Evolutionary conservation across 345 rosid species (phyloP).

Genomic region (Lumnitzera racemosa): DNA sequence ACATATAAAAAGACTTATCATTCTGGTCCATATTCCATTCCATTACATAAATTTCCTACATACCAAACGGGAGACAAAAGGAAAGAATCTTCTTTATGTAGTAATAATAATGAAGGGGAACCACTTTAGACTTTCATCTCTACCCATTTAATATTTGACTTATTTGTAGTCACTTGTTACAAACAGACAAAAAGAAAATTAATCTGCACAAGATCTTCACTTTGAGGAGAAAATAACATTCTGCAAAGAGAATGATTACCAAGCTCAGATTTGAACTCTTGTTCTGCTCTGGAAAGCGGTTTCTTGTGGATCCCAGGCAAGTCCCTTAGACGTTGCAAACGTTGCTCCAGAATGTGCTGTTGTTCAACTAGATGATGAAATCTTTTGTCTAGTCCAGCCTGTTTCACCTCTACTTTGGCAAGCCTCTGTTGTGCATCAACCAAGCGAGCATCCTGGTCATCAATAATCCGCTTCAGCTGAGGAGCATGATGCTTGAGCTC

Average conservation of each 20-base stretch:
- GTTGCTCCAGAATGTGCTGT: slow-evolving; percentile 53
- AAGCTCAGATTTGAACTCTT: slow-evolving; percentile 68
- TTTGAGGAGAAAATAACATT: background rate
- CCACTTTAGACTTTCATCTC: too few species aligned
- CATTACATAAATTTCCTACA: too few species aligned
- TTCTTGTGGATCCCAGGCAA: slow-evolving; percentile 70
- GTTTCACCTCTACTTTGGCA: slow-evolving; percentile 59
- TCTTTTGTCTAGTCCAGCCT: slow-evolving; percentile 50
- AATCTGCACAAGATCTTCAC: background rate
- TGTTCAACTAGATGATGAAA: slow-evolving; percentile 31
- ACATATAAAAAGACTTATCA: too few species aligned
- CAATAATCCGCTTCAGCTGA: slow-evolving; percentile 68
- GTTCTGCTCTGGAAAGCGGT: slow-evolving; percentile 87
- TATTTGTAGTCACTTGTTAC: background rate
- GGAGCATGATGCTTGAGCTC: slow-evolving; percentile 89
- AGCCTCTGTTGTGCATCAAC: slow-evolving; percentile 56
- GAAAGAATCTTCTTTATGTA: too few species aligned
- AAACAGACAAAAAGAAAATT: background rate
- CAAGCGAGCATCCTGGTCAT: slow-evolving; percentile 60
- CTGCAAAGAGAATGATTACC: slow-evolving; percentile 35
- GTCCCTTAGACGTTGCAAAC: slow-evolving; percentile 36
- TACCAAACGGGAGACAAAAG: too few species aligned
- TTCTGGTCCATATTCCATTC: too few species aligned
- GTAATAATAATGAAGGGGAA: too few species aligned
- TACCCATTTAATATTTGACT: background rate